Evolutionary conservation across 2,329 filamentous ascomycete genomes (phyloP).

Genomic region (Conoideocrella luteorostrata): DNA sequence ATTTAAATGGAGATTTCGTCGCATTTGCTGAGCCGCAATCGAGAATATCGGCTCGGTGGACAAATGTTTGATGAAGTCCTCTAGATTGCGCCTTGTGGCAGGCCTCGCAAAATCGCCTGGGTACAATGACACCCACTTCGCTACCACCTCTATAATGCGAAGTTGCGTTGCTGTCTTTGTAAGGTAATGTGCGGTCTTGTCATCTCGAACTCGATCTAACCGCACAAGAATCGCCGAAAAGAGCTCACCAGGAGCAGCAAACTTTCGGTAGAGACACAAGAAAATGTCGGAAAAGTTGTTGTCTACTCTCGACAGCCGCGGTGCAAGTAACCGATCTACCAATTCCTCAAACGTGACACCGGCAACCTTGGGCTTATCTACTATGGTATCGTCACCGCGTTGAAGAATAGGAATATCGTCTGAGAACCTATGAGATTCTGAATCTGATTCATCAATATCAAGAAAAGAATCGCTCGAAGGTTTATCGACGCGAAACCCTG

Average conservation of each 20-base stretch:
- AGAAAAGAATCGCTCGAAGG: slow-evolving; percentile 50
- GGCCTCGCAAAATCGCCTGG: slow-evolving; percentile 87
- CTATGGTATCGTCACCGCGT: slow-evolving; percentile 56
- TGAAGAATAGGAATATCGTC: slow-evolving; percentile 63
- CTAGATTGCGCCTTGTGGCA: slow-evolving; percentile 63
- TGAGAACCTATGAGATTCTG: slow-evolving; percentile 58
- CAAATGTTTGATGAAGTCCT: slow-evolving; percentile 70
- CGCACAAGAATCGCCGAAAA: slow-evolving; percentile 72
- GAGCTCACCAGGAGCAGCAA: slow-evolving; percentile 73
- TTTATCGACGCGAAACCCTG: slow-evolving; percentile 47
- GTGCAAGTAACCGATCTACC: slow-evolving; percentile 78
- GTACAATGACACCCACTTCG: slow-evolving; percentile 84
- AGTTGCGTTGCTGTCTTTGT: slow-evolving; percentile 76
- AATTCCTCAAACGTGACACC: slow-evolving; percentile 62
- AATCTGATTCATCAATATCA: slow-evolving; percentile 64
- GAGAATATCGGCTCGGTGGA: slow-evolving; percentile 74
- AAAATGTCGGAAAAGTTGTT: slow-evolving; percentile 85
- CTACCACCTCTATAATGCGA: slow-evolving; percentile 74
- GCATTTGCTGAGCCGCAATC: slow-evolving; percentile 79
- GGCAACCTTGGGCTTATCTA: slow-evolving; percentile 40
- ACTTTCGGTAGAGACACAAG: slow-evolving; percentile 88
- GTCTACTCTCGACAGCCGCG: slow-evolving; percentile 80
- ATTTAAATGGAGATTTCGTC: slow-evolving; percentile 63
- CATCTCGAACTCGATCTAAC: slow-evolving; percentile 63
- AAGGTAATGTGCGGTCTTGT: slow-evolving; percentile 61